Conservation (phyloP, 1,139 yeast species). For the Blastobotrys indianensis region DNA sequence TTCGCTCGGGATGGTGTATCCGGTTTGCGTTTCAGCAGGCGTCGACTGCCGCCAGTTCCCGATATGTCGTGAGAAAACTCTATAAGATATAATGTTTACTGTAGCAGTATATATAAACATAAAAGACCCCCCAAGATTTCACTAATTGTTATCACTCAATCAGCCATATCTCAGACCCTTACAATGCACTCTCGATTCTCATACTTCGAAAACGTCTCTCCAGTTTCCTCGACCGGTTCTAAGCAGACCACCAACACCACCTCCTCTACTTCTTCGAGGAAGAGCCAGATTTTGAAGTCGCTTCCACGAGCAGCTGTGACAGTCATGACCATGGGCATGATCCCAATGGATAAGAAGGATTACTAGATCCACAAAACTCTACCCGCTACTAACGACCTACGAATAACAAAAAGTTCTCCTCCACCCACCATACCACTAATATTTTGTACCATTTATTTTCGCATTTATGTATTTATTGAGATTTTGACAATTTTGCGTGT, state of each 20-base stretch:
- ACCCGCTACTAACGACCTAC: not conserved
- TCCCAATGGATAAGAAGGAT: conserved; percentile 8
- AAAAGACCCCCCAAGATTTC: not conserved
- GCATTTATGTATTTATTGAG: not conserved
- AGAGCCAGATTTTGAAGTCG: not conserved
- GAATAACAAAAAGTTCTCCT: not conserved
- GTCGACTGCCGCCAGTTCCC: too few relatives aligned
- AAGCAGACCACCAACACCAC: not conserved
- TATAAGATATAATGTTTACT: too few relatives aligned
- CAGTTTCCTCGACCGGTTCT: conserved; percentile 5
- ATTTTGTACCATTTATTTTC: not conserved
- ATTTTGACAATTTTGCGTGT: not conserved
- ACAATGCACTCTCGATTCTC: conserved; percentile 11
- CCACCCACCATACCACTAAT: not conserved
- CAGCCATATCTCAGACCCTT: not conserved
- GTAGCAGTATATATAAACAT: not conserved
- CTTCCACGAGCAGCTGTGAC: conserved; percentile 9
- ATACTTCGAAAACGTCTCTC: conserved; percentile 9
- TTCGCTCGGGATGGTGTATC: too few relatives aligned
- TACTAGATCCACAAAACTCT: conserved; percentile 2
- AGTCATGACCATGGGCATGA: conserved; percentile 8
- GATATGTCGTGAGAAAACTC: too few relatives aligned
- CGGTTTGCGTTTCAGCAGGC: too few relatives aligned
- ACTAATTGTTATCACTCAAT: not conserved
- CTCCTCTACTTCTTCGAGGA: not conserved